These are phyloP conservation scores for Naganishia kalamii DNA, from an alignment of 768 basidiomycete species.

Conservation along the genomic window DNA sequence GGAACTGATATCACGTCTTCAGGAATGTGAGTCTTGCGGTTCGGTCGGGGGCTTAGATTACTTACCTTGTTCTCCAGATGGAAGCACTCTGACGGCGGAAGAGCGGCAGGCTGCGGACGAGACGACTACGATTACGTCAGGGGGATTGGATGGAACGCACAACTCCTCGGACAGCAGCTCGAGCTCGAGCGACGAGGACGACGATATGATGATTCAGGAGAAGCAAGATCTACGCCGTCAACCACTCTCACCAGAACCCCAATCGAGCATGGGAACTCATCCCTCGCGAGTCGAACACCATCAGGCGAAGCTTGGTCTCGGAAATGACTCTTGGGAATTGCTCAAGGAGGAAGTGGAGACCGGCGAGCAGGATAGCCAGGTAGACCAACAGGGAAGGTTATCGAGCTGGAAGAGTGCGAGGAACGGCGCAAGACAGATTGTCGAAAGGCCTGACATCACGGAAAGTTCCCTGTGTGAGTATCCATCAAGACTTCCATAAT, in stretches of 20 bases:
- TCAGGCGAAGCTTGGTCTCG: background rate
- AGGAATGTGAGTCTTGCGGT: constrained; percentile 6
- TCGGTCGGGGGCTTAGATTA: background rate
- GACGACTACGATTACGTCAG: background rate
- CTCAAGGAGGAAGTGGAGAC: background rate
- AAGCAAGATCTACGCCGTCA: no score
- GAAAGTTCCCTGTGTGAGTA: background rate
- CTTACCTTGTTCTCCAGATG: background rate
- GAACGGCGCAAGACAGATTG: background rate
- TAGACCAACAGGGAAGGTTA: background rate
- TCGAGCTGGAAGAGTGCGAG: background rate
- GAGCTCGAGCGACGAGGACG: background rate
- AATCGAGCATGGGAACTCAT: background rate
- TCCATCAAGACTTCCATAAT: background rate
- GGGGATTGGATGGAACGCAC: background rate
- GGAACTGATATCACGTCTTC: background rate
- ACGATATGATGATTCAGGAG: background rate
- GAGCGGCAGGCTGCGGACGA: background rate
- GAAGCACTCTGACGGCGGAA: background rate
- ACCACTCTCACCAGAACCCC: no score
- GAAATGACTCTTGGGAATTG: background rate
- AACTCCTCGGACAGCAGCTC: background rate
- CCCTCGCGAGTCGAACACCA: background rate
- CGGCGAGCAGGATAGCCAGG: background rate
- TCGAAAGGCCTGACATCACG: background rate